phyloP scores from a whole-genome alignment of 768 basidiomycete genomes.

The Rhizopogon roseolus region DNA sequence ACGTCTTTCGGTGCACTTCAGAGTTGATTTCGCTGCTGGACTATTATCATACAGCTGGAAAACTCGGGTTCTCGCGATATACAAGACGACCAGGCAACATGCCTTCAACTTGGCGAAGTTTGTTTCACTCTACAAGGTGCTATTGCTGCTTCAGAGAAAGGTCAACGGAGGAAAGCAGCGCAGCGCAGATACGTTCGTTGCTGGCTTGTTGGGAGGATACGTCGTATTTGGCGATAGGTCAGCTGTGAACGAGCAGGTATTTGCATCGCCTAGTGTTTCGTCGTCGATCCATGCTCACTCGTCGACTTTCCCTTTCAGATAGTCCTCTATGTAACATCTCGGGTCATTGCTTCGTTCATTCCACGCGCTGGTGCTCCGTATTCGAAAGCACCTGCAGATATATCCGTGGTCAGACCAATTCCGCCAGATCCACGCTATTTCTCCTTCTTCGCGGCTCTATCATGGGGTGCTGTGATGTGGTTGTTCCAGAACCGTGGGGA shows the following conservation, averaged over 20 bases:
- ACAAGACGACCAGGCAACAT: constrained; percentile 84
- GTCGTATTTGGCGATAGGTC: constrained; percentile 81
- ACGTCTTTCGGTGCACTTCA: constrained; percentile 29
- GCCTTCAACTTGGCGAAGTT: constrained; percentile 91
- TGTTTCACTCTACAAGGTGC: constrained; percentile 87
- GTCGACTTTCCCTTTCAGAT: constrained; percentile 49
- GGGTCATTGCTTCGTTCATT: constrained; percentile 87
- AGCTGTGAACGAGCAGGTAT: constrained; percentile 88
- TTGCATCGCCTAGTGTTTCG: neutral
- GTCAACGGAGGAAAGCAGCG: constrained; percentile 79
- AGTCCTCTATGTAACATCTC: constrained; percentile 92
- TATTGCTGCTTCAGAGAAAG: constrained; percentile 79
- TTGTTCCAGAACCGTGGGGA: constrained; percentile 83
- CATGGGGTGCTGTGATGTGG: constrained; percentile 98
- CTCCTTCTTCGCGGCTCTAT: constrained; percentile 78
- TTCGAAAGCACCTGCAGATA: constrained; percentile 36
- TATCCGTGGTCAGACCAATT: constrained; percentile 54
- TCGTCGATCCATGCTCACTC: constrained; percentile 6
- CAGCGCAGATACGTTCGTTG: constrained; percentile 81
- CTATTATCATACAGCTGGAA: constrained; percentile 51
- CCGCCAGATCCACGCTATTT: constrained; percentile 87
- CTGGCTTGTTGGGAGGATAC: constrained; percentile 90
- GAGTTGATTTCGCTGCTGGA: constrained; percentile 4
- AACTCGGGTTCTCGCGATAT: constrained; percentile 63
- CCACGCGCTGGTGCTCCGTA: constrained; percentile 67